Evolutionary conservation across 495 filamentous ascomycete genomes (phyloP).

Genomic region (Penicillium desertorum): DNA sequence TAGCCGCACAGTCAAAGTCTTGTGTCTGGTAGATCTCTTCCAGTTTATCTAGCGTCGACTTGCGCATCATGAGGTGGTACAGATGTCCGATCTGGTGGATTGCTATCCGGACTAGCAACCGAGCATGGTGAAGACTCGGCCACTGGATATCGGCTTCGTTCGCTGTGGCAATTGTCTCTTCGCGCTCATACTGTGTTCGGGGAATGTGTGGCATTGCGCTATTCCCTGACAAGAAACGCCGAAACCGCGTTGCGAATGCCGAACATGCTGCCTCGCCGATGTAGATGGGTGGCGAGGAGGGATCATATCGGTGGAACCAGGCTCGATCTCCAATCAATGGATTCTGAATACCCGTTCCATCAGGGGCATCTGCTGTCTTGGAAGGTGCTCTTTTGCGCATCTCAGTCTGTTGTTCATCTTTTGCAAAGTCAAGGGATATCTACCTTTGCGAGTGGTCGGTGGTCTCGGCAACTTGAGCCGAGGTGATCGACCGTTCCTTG

Average conservation of each 20-base stretch:
- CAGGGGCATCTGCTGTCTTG: conserved; percentile 26
- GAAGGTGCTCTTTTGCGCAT: conserved; percentile 20
- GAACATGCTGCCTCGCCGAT: conserved; percentile 49
- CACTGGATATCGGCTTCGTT: conserved; percentile 36
- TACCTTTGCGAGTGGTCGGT: conserved; percentile 23
- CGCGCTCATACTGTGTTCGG: conserved; percentile 43
- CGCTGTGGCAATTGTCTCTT: conserved; percentile 36
- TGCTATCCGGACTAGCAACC: conserved; percentile 43
- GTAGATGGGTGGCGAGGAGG: conserved; percentile 46
- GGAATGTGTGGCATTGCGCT: conserved; percentile 41
- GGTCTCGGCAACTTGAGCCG: conserved; percentile 32
- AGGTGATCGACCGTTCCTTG: conserved; percentile 38
- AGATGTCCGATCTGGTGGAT: conserved; percentile 42
- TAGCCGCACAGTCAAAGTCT: conserved; percentile 35
- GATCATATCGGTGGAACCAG: conserved; percentile 47
- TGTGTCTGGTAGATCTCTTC: conserved; percentile 44
- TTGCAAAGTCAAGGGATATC: neutral
- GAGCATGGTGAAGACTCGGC: conserved; percentile 44
- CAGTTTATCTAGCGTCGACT: conserved; percentile 43
- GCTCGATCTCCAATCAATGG: conserved; percentile 44
- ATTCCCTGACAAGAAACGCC: conserved; percentile 42
- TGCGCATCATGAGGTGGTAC: conserved; percentile 45
- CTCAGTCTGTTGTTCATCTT: neutral
- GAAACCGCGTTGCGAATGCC: conserved; percentile 48
- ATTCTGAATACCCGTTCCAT: conserved; percentile 41